Evolutionary conservation across 371 early-diverging fungal species (phyloP), one percentile per base, ranked within the genome.

Genomic region (Rhizopus stolonifer): DNA sequence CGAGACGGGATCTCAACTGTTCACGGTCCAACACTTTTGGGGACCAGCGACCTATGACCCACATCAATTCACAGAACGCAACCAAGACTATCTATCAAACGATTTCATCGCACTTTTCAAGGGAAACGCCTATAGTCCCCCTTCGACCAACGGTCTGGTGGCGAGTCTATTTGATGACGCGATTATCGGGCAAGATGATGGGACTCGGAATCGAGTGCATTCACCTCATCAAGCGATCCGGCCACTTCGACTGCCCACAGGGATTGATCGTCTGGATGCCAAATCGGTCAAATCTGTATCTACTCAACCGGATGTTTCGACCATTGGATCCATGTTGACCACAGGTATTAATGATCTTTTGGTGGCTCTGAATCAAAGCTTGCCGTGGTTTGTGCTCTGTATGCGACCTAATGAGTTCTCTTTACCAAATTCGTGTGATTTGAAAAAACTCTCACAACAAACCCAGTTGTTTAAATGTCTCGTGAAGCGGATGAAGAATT

Each of bases 321-420:
- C 69, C 1, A 56, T 70, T 2, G 57, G 84, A 13, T 81, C 85
- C 2, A 86, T 91, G 10, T 29, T 73, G n/a, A 43, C 56, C 2
- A 25, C 48, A 15, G 70, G 88, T 5, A 70, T 91, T 8, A 67
- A 79, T 18, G 89, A 90, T 52, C 65, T 95, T 13, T 75, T 90
- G 8, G 84, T 85, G 14, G 81, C 87, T 10, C 69, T 95, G 14
- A 80, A 79, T 19, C 24, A 26, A 7, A 54, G 54, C 1, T 77
- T 83, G 29, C 75, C 89, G 10, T 95, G 95, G 95, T 89, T 84
- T 61, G 74, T 95, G 25, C 64, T 90, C 56, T 92, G 91, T 72
- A 68, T 96, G 40, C 78, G 81, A 31, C 87, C 90, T 1, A 85
- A 87, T 56, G 86, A 87, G 52, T 67, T 81, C 2, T 70, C 73